Evolutionary conservation across 345 rosid species (phyloP).

Genomic region (Hypericum androsaemum): DNA sequence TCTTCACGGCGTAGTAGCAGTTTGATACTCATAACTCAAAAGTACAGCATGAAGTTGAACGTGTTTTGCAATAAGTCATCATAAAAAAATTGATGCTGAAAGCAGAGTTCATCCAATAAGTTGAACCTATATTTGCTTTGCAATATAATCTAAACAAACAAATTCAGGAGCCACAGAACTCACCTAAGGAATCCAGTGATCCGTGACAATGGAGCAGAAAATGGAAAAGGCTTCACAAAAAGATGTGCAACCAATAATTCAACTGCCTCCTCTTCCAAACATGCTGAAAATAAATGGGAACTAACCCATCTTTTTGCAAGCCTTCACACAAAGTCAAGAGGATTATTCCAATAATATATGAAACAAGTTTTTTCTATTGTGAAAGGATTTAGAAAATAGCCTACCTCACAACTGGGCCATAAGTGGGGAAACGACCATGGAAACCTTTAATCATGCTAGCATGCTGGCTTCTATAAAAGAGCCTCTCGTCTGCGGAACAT

Average conservation of each 20-base stretch:
- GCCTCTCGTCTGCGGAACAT: conserved; percentile 51
- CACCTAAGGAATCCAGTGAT: conserved; percentile 84
- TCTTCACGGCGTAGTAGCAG: too few species aligned
- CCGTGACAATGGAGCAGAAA: conserved; percentile 67
- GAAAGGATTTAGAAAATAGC: conserved; percentile 3
- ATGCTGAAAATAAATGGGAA: conserved; percentile 84
- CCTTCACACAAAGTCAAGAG: conserved; percentile 31
- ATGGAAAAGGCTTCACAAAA: conserved; percentile 74
- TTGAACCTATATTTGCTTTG: too few species aligned
- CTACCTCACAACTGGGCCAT: conserved; percentile 71
- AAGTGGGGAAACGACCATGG: conserved; percentile 50
- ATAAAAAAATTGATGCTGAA: too few species aligned
- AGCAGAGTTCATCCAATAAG: too few species aligned
- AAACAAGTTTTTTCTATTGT: background rate
- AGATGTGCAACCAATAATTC: conserved; percentile 77
- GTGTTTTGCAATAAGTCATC: too few species aligned
- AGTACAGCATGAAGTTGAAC: too few species aligned
- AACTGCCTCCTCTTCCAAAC: conserved; percentile 75
- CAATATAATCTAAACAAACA: too few species aligned
- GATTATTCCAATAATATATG: background rate
- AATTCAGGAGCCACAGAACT: conserved; percentile 8
- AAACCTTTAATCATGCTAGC: conserved; percentile 92
- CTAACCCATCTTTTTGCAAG: conserved; percentile 94
- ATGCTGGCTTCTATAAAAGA: conserved; percentile 72
- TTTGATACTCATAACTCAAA: too few species aligned